Base-by-base conservation (phyloP, 139 green algal species). In the Klebsormidium nitens region DNA sequence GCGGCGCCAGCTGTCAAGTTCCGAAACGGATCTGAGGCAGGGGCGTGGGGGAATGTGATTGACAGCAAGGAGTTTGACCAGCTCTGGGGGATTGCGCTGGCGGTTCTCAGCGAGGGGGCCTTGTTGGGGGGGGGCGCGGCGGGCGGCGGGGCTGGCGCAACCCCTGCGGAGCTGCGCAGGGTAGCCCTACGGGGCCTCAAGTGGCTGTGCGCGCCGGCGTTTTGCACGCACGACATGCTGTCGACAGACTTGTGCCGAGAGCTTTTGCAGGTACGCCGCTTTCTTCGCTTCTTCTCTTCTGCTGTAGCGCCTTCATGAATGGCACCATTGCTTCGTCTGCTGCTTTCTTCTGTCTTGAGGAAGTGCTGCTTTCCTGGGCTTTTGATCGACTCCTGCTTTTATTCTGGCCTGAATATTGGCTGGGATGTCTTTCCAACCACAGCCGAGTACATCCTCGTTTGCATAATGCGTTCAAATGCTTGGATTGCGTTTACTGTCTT, bases 181-280 rank as follows among this genome's bases (percentile, higher is more conserved):
- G 14, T 47, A 28, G 57, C 66, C 29, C n/a, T 75, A 28, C 34
- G 28, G 37, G 66, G 57, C 19, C n/a, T 75, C 4, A n/a, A 28
- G 57, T 38, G 59, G 36, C 62, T 75, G 39, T 55, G 34, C 11
- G 23, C 34, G 38, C 34, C 31, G 14, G 39, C 35, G 36, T 72
- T 75, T 5, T 75, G 59, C 59, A 56, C 29, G 34, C 5, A 29
- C 5, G 46, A 65, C 5, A 8, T 68, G 5, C 39, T 68, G 6
- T 68, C 59, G 19, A 5, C 40, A 31, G 59, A 68, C 29, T 31
- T 68, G 5, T 68, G 8, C 39, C 38, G 35, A 63, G 59, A 68
- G 38, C 59, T 68, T 59, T 28, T 68, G 36, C 59, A 68, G 59
- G 59, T 68, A 65, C 38, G 5, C 6, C 46, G 46, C 23, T 55